Evolutionary conservation across 495 filamentous ascomycete species (phyloP).

Genomic region (Xylaria scruposa): DNA sequence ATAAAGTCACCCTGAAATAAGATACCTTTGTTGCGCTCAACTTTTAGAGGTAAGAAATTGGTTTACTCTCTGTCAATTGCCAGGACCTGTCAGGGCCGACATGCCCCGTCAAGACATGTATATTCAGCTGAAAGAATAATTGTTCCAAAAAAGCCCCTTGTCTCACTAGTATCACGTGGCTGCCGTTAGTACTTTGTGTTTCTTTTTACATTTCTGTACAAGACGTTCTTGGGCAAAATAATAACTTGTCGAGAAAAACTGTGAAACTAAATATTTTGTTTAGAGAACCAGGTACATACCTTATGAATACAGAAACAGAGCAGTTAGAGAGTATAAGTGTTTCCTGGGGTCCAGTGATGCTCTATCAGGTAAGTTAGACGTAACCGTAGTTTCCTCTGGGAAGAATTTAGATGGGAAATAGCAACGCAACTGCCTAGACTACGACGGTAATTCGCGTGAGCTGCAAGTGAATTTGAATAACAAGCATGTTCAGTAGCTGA

Average conservation of each 20-base stretch:
- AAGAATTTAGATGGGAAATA: neutral
- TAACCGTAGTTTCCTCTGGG: neutral
- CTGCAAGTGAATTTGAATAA: neutral
- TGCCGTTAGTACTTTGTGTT: neutral
- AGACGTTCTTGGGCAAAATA: neutral
- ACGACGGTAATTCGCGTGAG: neutral
- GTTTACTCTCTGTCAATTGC: too few species aligned
- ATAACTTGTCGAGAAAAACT: neutral
- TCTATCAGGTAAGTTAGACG: neutral
- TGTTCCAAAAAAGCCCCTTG: too few species aligned
- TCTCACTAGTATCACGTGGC: neutral
- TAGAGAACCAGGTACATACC: neutral
- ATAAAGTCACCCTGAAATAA: too few species aligned
- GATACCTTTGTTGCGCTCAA: too few species aligned
- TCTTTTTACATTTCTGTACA: too few species aligned
- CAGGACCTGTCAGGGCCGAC: too few species aligned
- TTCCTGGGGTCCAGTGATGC: neutral
- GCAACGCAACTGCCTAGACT: constrained; percentile 1
- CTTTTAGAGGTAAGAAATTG: too few species aligned
- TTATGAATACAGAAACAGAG: neutral
- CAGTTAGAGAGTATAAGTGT: neutral
- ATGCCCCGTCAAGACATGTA: too few species aligned
- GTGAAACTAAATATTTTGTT: neutral
- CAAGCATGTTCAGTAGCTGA: neutral
- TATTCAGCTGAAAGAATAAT: too few species aligned